Evolutionary conservation across 2,329 filamentous ascomycete species (phyloP), one percentile per base, ranked within the genome.

Genomic region (Arthrobotrys iridis): DNA sequence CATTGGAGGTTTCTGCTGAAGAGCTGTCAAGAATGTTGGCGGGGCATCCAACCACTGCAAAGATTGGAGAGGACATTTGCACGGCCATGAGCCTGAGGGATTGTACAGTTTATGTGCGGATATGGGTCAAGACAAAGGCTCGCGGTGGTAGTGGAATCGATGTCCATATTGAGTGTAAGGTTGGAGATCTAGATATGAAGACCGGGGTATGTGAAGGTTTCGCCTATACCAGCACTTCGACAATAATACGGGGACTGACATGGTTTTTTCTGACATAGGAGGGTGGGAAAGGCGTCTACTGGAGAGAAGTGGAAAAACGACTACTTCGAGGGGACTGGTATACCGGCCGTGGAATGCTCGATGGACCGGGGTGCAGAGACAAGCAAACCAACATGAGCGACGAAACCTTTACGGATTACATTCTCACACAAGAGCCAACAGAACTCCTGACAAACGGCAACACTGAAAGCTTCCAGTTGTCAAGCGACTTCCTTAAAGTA

Each of bases 121-220:
- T 80, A 40, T 79, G 78, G 78, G 60, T 67, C 18, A 63, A 62
- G 22, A 68, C 78, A 8, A 74, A 78, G n/a, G 55, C 65, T 24
- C 41, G 63, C 13, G 67, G 76, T n/a, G 67, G 73, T 6, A 71
- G 65, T 24, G 78, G 78, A 0, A 78, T 79, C 60, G 78, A 79
- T 58, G 78, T 78, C 4, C 77, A 76, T 55, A 77, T 80, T n/a
- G 79, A 80, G 20, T 78, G 77, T 10, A 80, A 79, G 46, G 75
- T 80, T 18, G 79, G 78, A 6, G 79, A 79, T 62, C 40, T 80
- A 6, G 79, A 80, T 46, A 59, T 79, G 55, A 80, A 80, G 20
- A 77, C 77, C 2, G 79, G 78, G 55, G 71, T 76, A 60, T 24
- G 45, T 43, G 10, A 40, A 20, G 13, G n/a, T 33, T 35, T 30